Evolutionary conservation across 305 asterid species (phyloP), one percentile per base, ranked within the genome.

Genomic region (Solanum hybrid): DNA sequence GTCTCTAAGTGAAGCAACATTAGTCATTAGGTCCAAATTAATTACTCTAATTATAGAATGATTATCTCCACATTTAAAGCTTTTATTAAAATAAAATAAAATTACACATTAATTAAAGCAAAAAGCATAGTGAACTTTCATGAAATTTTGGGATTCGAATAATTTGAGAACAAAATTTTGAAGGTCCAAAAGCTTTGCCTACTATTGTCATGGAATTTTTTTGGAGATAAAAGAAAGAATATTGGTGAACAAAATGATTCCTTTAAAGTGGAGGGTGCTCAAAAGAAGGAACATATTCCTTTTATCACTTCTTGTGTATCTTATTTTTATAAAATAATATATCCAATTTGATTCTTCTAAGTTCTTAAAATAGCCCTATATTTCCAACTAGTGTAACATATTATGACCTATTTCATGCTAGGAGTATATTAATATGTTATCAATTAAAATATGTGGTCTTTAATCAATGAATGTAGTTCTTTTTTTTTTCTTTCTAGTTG

Each of bases 231-330:
- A 91, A 92, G 88, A 88, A 90, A 91, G 94, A 93, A 89, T 90
- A 93, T 86, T 88, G 87, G 32, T 32, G 86, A 88, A 79, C 89
- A 93, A 96, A 93, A 95, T 93, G 93, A 92, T 93, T 92, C 95
- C 90, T 92, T 93, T 66, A 60, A 82, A 92, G 95, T 93, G 96
- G 98, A 92, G 91, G 38, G 90, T 87, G 79, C 94, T 91, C 90
- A 93, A 91, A 92, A 93, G 91, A 92, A 88, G 92, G 96, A 95
- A 95, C 92, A 87, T 94, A 94, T 94, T 92, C 95, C 92, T 15
- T 78, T 37, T 84, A 51, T 85, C 91, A 92, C 91, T 88, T 66
- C 91, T 88, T 66, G 86, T 85, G 90, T 66, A 60, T 90, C 89
- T 37, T 32, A 38, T 90, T 92, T 89, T 93, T 71, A 71, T 71